Base-by-base conservation (phyloP, 2,329 filamentous ascomycete species). In the Nannizziopsis barbatae region DNA sequence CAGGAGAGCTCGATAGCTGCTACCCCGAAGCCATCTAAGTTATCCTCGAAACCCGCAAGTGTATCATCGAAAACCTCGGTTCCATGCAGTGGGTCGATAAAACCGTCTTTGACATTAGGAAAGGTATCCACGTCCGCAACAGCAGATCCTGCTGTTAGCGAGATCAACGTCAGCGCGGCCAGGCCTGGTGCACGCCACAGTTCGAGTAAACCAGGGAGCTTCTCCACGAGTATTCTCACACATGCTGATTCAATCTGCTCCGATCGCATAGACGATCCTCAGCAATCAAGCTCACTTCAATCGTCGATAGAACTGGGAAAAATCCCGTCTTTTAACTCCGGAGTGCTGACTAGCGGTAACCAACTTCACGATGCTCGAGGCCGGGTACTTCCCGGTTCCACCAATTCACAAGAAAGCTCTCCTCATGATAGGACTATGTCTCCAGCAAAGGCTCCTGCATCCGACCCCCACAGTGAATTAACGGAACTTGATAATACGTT, bases 141-240 rank as follows among this genome's bases (percentile, higher is more conserved):
- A 68, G 70, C 57, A 64, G 75, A 58, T 54, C 64, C 57, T 64
- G 72, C 60, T 56, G 65, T 65, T 58, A 73, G 52, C 65, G 79
- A 70, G 53, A 47, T 69, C 12, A 63, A 68, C 52, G 65, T 68
- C 40, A 68, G 65, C 52, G 64, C 63, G 32, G 49, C 60, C 10
- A 63, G 58, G 45, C 61, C 64, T 33, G 51, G 53, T 32, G 46
- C 55, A 18, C 56, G 54, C 41, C 58, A 55, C 31, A 60, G 59
- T 20, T 58, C 60, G 45, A 65, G 58, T 45, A 61, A 58, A 45
- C 63, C 65, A 31, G 49, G 59, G 42, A 64, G 60, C 47, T 48
- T 57, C 5, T 58, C 62, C 18, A 54, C 58, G n/a, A 60, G 59
- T 46, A 57, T 59, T 11, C 35, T 61, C n/a, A 58, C 61, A 15